A percentile compares a stretch with the other conserved stretches of the same genome.
phyloP scores from a whole-genome alignment of 208 protist genomes.

The Entamoeba dispar region DNA sequence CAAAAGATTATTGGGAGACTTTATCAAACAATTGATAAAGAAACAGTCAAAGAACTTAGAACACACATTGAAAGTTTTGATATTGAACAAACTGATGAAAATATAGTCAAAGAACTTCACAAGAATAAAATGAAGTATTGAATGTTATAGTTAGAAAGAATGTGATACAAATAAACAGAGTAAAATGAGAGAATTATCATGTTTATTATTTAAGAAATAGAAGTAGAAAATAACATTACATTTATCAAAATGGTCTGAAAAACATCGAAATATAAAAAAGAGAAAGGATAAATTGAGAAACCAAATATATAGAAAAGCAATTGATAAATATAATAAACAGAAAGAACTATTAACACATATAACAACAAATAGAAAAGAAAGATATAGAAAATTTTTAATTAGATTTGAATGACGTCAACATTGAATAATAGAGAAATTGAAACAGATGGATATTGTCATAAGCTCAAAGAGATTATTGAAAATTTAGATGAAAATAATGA shows the following conservation, averaged over 20 bases:
- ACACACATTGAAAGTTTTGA: no score
- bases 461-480: background rate
- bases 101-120: background rate
- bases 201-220: background rate
- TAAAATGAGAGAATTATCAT: background rate
- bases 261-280: background rate
- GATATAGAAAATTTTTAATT: background rate
- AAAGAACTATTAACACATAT: background rate
- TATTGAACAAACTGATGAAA: no score
- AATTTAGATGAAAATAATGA: background rate
- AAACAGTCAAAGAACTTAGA: no score
- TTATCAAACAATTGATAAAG: no score
- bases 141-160: background rate
- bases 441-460: background rate
- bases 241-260: background rate
- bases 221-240: background rate
- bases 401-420: background rate
- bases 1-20: no score
- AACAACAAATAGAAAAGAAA: background rate
- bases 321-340: background rate
- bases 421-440: background rate
- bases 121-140: background rate
- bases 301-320: background rate
- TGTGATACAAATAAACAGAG: background rate
- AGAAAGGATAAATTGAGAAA: background rate